Conservation (phyloP, 2,329 filamentous ascomycete species). For the Thelonectria blattea region DNA sequence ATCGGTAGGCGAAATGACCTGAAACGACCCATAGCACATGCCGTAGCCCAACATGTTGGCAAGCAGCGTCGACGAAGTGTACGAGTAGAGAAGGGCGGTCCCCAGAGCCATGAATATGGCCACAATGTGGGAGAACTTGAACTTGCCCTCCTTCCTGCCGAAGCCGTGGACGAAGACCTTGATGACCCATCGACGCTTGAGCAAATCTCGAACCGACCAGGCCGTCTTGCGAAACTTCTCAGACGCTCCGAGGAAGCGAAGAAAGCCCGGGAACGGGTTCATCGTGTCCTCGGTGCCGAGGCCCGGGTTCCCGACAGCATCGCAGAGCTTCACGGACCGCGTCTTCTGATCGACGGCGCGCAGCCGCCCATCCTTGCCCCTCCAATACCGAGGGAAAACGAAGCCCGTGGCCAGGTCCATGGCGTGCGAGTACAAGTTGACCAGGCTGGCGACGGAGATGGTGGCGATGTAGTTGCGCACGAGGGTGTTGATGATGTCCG, state of each 20-base stretch:
- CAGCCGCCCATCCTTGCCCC: constrained; percentile 49
- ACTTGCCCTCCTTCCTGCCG: constrained; percentile 51
- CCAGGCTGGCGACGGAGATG: constrained; percentile 78
- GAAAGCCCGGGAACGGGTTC: constrained; percentile 41
- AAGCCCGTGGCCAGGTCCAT: constrained; percentile 70
- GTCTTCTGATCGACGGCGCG: constrained; percentile 52
- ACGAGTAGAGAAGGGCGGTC: constrained; percentile 69
- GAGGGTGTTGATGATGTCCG: constrained; percentile 80
- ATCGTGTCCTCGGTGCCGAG: constrained; percentile 31
- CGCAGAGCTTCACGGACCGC: constrained; percentile 47
- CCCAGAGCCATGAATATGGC: constrained; percentile 61
- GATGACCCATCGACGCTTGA: constrained; percentile 59
- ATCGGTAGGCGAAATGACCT: constrained; percentile 86
- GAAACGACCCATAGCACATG: constrained; percentile 82
- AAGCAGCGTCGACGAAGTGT: constrained; percentile 62
- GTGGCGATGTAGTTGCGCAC: constrained; percentile 83
- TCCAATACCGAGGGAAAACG: constrained; percentile 76
- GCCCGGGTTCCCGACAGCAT: constrained; percentile 41
- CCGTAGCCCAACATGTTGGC: constrained; percentile 88
- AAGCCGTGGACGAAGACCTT: constrained; percentile 59
- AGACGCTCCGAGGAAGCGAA: constrained; percentile 44
- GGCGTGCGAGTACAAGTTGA: constrained; percentile 74
- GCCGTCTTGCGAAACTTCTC: constrained; percentile 30
- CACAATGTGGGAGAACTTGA: constrained; percentile 64
- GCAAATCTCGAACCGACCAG: constrained; percentile 59